These are phyloP conservation scores for Cryptosporidium sp. DNA, from an alignment of 169 alveolate species.

Conservation along the genomic window DNA sequence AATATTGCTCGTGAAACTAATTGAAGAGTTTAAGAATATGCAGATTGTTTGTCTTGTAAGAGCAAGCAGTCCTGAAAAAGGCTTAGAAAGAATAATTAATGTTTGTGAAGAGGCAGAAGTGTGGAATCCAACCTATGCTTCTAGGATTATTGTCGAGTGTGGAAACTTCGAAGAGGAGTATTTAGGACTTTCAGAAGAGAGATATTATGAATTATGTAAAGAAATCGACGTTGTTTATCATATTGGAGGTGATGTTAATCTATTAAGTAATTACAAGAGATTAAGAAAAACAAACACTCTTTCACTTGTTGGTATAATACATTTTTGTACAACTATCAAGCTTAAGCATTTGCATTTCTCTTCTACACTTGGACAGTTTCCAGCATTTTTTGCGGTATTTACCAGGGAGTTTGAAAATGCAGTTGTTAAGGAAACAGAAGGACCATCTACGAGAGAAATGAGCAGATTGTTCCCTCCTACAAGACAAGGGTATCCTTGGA, in stretches of 20 bases:
- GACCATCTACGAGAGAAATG: conserved; percentile 80
- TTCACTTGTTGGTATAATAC: conserved; percentile 75
- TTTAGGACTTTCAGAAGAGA: conserved; percentile 79
- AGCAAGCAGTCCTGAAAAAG: conserved; percentile 77
- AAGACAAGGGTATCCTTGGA: conserved; percentile 84
- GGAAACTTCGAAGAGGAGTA: conserved; percentile 80
- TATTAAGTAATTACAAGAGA: conserved; percentile 80
- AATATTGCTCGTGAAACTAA: conserved; percentile 77
- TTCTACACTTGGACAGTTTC: conserved; percentile 83
- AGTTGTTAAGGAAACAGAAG: conserved; percentile 76
- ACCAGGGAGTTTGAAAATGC: conserved; percentile 77
- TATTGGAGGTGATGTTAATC: conserved; percentile 84
- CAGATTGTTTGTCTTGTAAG: conserved; percentile 81
- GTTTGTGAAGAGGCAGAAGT: conserved; percentile 82
- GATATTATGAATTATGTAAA: conserved; percentile 76
- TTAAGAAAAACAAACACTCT: conserved; percentile 81
- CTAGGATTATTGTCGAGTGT: conserved; percentile 77
- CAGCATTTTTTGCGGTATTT: conserved; percentile 81
- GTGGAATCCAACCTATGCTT: conserved; percentile 78
- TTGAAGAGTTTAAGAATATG: conserved; percentile 46
- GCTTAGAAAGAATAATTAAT: conserved; percentile 77
- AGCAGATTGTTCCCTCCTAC: conserved; percentile 79
- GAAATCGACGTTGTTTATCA: conserved; percentile 81
- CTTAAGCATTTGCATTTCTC: conserved; percentile 80
- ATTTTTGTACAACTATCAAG: conserved; percentile 77